Base-by-base conservation (phyloP, 352 stramenopile genomes). In the Phytophthora rubi region DNA sequence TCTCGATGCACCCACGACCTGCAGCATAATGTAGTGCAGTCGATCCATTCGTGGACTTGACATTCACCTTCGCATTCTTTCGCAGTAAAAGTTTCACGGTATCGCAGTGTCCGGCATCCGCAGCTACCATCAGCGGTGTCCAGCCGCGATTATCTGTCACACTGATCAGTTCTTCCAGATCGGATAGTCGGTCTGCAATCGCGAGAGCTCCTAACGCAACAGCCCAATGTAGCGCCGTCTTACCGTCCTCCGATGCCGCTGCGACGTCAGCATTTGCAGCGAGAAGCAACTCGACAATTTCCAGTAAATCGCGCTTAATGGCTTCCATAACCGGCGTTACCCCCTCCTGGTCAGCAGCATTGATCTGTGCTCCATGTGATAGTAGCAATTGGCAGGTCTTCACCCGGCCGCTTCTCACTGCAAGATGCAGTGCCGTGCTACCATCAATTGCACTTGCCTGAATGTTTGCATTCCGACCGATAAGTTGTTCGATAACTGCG, bases 11-110 rank as follows among this genome's bases (percentile, higher is more conserved):
- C 9, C 49, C 49, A 8, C 13, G 49, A 28, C 49, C 13, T 35
- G 49, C 49, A 28, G 49, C 49, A 55, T 37, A 55, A n/a, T 55
- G 49, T 4, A 55, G 26, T 9, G 49, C 49, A n/a, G 49, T 55
- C 10, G n/a, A 28, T 18, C 18, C 21, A 35, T 39, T 35, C 12
- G 26, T 13, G 9, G 49, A 33, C 7, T 35, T 55, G 21, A 16
- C 13, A 55, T 55, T 23, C 49, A 28, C 23, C 10, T 55, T 55
- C 4, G 18, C 49, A 28, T 21, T 35, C 26, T 55, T 55, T 28
- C 15, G 21, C 49, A 39, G 23, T 23, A 55, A 35, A 35, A n/a
- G 8, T 26, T 8, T 9, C 5, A 35, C 26, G 12, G 37, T 35
- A 32, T 55, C 23, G 49, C 15, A 18, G 13, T 55, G 49, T 13